Percentiles rank a stretch among this genome's conserved stretches.
Evolutionary conservation across 768 basidiomycete genomes (phyloP).

Genomic region (Xerocomellus dryophilus): DNA sequence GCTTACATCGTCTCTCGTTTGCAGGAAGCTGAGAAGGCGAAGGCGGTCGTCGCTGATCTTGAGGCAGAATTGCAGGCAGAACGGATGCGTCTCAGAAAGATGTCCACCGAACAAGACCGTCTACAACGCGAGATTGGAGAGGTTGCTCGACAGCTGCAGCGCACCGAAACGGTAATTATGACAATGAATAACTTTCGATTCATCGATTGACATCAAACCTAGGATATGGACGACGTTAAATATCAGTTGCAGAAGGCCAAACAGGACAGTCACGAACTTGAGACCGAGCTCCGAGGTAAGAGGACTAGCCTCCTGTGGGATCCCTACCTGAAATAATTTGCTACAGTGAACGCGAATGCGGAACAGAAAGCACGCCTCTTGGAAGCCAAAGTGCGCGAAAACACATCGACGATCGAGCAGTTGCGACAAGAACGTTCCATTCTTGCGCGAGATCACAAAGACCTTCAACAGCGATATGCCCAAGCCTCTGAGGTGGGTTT

Average conservation of each 20-base stretch:
- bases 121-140: conserved; percentile 64
- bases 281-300: conserved; percentile 70
- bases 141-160: conserved; percentile 58
- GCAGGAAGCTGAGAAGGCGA: conserved; percentile 73
- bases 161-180: conserved; percentile 62
- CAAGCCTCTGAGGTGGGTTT: conserved; percentile 63
- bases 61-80: conserved; percentile 72
- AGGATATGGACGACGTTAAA: conserved; percentile 82
- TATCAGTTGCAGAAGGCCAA: conserved; percentile 65
- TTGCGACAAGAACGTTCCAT: conserved; percentile 74
- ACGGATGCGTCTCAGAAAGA: conserved; percentile 57
- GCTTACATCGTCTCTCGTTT: background rate
- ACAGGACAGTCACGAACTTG: conserved; percentile 69
- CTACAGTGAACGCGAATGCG: conserved; percentile 55
- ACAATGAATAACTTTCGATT: background rate
- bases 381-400: conserved; percentile 65
- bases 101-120: conserved; percentile 61
- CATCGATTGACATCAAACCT: conserved; percentile 3
- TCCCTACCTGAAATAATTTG: background rate
- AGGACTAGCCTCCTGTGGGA: background rate
- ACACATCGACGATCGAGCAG: conserved; percentile 65
- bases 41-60: conserved; percentile 59
- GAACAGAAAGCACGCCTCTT: conserved; percentile 74
- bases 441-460: conserved; percentile 67
- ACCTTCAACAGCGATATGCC: conserved; percentile 63